These are phyloP conservation scores for Ciborinia camelliae DNA, from an alignment of 2,329 filamentous ascomycete species.

Conservation along the genomic window DNA sequence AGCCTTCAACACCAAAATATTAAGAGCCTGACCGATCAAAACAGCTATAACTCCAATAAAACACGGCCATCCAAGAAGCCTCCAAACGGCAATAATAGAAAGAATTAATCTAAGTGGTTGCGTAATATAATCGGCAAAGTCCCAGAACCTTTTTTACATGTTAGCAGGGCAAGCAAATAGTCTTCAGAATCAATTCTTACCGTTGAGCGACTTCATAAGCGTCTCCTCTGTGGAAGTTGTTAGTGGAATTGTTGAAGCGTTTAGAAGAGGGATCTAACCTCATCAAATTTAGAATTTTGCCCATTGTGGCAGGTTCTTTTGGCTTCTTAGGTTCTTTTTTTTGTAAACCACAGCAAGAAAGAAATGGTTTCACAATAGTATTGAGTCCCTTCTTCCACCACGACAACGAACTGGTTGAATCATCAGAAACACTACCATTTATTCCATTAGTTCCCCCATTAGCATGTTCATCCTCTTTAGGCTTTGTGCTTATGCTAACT, in stretches of 20 bases:
- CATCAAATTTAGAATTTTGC: constrained; percentile 87
- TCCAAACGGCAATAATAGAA: constrained; percentile 70
- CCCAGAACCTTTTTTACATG: constrained; percentile 64
- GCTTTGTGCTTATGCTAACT: constrained; percentile 33
- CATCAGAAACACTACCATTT: constrained; percentile 21
- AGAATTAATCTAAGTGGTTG: constrained; percentile 75
- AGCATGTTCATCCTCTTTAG: constrained; percentile 19
- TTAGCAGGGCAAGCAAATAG: not conserved
- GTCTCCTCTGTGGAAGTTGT: constrained; percentile 44
- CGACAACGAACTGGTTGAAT: constrained; percentile 18
- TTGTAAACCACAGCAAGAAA: constrained; percentile 30
- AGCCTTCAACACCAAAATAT: constrained; percentile 62
- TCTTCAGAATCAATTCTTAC: constrained; percentile 14
- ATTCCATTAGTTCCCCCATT: constrained; percentile 18
- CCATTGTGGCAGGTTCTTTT: constrained; percentile 70
- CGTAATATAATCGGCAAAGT: constrained; percentile 71
- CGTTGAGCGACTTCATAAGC: constrained; percentile 76
- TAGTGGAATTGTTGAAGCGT: constrained; percentile 2
- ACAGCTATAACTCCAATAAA: constrained; percentile 70
- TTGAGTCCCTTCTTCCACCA: constrained; percentile 23
- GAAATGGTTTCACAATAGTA: constrained; percentile 30
- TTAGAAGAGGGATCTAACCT: constrained; percentile 45
- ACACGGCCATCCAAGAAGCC: constrained; percentile 76
- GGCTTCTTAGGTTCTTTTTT: constrained; percentile 34
- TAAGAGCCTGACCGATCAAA: constrained; percentile 64